Evolutionary conservation across 176 grass and related monocot species (phyloP).

Genomic region (Eragrostis curvula): DNA sequence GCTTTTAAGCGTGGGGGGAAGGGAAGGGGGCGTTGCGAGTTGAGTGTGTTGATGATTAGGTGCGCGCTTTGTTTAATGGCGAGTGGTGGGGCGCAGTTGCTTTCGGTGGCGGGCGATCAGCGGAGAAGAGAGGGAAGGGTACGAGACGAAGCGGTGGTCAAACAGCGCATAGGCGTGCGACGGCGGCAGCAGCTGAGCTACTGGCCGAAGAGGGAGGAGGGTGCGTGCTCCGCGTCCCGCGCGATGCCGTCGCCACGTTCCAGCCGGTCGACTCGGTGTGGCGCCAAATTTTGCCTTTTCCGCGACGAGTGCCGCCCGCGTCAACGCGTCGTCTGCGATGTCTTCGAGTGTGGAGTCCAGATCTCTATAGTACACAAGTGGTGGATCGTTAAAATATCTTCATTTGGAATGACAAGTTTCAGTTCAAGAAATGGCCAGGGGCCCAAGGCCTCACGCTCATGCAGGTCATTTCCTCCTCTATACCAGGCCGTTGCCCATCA

Average conservation of each 20-base stretch:
- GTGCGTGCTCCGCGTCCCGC: background rate
- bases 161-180: background rate
- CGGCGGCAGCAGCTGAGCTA: background rate
- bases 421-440: no score
- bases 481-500: no score
- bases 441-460: no score
- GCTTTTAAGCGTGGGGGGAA: background rate
- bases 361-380: background rate
- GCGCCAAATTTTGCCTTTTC: background rate
- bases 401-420: background rate
- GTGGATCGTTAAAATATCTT: background rate
- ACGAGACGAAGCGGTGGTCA: background rate
- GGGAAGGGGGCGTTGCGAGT: background rate
- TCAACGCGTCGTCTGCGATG: background rate
- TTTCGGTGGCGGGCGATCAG: background rate
- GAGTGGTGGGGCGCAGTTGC: slow-evolving; percentile 18
- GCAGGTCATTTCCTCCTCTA: no score
- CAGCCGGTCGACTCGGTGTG: background rate
- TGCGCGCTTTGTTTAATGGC: slow-evolving; percentile 1
- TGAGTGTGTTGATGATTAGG: slow-evolving; percentile 1
- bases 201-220: background rate
- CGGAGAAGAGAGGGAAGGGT: background rate
- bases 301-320: background rate
- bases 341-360: background rate
- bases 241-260: slow-evolving; percentile 21